Base-by-base conservation (phyloP, 345 rosid genomes). In the Reutealis trisperma region DNA sequence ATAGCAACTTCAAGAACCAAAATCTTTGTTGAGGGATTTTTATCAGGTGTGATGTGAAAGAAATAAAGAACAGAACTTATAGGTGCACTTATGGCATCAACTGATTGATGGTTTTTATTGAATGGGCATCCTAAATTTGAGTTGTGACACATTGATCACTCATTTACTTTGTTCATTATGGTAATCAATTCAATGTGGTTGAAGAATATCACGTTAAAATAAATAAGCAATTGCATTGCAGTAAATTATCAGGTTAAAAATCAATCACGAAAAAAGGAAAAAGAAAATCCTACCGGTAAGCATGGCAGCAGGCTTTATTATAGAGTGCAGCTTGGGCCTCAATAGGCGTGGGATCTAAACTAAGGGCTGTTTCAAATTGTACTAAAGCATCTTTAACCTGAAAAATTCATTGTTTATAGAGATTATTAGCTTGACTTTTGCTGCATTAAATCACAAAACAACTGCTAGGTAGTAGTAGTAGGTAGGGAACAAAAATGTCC, bases 321-420 rank as follows among this genome's bases (percentile, higher is more conserved):
- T 93, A 93, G 61, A 89, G 88, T 52, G 98, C 96, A 83, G 99
- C 98, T 84, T 93, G 99, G 76, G 97, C 87, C 84, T 92, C 99
- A 21, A 78, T 58, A 52, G 91, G 87, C 52, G 84, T 90, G 74
- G 98, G 97, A 83, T 92, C 81, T 77, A 96, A 82, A 80, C 78
- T 89, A 75, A 93, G 87, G 18, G 97, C 96, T 18, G 84, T 89
- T 78, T 96, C 98, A 87, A 93, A 96, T 83, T 87, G 91, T 62
- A 78, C 69, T 75, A 96, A 83, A 65, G 97, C 97, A 81, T 96
- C 98, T 83, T 87, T 96, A 60, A 96, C 97, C 96, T 93, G 89
- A 71, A 82, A 85, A 65, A 77, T 25, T 68, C 58, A 73, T 55
- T 54, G 41, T 37, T 37, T 37, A 37, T 2, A 47, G 13, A 47